Conservation (phyloP, 2,329 filamentous ascomycete genomes). For the Colletotrichum lini region DNA sequence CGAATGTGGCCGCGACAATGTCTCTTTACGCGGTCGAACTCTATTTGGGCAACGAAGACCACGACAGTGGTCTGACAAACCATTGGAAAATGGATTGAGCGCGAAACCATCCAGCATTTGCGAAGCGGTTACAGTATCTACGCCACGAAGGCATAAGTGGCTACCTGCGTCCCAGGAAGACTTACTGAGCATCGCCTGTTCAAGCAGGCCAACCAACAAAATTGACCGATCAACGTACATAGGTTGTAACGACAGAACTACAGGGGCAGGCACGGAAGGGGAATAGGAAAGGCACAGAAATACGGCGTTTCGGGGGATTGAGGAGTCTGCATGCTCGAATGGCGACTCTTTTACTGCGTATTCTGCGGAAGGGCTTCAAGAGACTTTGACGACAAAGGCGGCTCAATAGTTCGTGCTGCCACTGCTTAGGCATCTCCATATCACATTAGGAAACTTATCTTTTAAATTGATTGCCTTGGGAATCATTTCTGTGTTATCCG, state of each 20-base stretch:
- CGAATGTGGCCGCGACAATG: conserved; percentile 93
- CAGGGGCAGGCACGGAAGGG: conserved; percentile 20
- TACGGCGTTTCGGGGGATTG: conserved; percentile 41
- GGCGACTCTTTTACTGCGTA: conserved; percentile 32
- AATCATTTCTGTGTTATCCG: neutral
- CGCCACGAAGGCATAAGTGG: neutral
- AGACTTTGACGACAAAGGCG: conserved; percentile 13
- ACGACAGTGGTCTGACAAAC: conserved; percentile 78
- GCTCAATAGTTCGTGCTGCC: conserved; percentile 20
- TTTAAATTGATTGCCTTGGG: conserved; percentile 28
- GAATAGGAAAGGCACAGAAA: conserved; percentile 40
- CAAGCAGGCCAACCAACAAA: conserved; percentile 28
- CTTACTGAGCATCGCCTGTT: conserved; percentile 32
- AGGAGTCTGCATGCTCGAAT: conserved; percentile 39
- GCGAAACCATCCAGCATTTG: neutral
- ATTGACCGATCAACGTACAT: conserved; percentile 39
- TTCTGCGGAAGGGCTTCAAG: conserved; percentile 27
- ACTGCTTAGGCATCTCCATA: conserved; percentile 23
- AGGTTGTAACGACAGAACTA: conserved; percentile 38
- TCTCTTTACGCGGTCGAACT: conserved; percentile 90
- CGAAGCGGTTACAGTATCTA: neutral
- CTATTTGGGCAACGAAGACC: conserved; percentile 86
- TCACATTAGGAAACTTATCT: conserved; percentile 35
- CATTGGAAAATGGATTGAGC: conserved; percentile 95
- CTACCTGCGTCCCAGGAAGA: neutral